phyloP scores from a whole-genome alignment of 2,329 filamentous ascomycete genomes.

The Penicillium sp. region DNA sequence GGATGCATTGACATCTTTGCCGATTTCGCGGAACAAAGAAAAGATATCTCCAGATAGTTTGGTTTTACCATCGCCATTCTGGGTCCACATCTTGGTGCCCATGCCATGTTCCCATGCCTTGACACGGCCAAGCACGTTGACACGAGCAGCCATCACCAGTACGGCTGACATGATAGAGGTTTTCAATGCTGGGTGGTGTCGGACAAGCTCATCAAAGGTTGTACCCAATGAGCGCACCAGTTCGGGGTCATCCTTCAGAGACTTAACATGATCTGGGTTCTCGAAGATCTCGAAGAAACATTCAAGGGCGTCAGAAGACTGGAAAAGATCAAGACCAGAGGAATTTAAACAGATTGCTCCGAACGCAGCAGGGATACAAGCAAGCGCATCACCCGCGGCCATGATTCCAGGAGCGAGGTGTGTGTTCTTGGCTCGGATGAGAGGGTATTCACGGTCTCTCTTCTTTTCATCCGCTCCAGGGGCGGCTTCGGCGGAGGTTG shows the following conservation, averaged over 20 bases:
- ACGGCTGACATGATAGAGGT: conserved; percentile 80
- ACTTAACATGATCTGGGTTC: conserved; percentile 82
- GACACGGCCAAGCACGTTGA: conserved; percentile 70
- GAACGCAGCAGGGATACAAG: conserved; percentile 81
- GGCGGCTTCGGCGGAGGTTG: conserved; percentile 37
- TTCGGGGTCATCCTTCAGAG: conserved; percentile 73
- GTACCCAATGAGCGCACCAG: conserved; percentile 74
- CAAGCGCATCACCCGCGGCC: conserved; percentile 85
- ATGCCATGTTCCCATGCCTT: conserved; percentile 70
- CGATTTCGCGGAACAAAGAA: conserved; percentile 38
- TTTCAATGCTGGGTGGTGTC: conserved; percentile 86
- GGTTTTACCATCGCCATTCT: conserved; percentile 59
- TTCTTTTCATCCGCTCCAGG: conserved; percentile 21
- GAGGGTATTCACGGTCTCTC: conserved; percentile 29
- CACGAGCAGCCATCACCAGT: conserved; percentile 81
- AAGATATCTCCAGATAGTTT: conserved; percentile 59
- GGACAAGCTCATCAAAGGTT: conserved; percentile 89
- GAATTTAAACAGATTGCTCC: conserved; percentile 93
- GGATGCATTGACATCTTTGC: conserved; percentile 28
- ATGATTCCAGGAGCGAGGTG: conserved; percentile 70
- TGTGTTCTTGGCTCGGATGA: conserved; percentile 32
- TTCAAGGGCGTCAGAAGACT: conserved; percentile 76
- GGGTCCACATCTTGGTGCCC: conserved; percentile 76
- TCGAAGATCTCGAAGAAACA: conserved; percentile 97
- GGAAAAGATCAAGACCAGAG: conserved; percentile 82